These are phyloP conservation scores for Skeletonema tropicum DNA, from an alignment of 108 stramenopile genomes.

Conservation along the genomic window DNA sequence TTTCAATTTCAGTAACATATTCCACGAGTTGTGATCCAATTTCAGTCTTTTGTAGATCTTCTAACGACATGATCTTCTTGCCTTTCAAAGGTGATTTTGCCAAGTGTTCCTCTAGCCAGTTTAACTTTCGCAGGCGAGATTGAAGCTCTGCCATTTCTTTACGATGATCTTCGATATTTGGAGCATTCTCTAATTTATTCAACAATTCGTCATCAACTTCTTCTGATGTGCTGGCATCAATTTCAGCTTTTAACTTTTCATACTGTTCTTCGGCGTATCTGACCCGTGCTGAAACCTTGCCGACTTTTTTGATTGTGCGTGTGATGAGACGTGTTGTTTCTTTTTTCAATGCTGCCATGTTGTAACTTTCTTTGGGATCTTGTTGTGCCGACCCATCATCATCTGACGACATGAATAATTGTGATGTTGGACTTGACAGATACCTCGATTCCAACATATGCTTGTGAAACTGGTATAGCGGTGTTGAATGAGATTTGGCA, in stretches of 20 bases:
- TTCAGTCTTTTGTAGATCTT: conserved; percentile 34
- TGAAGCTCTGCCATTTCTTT: conserved; percentile 63
- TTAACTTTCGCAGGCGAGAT: conserved; percentile 57
- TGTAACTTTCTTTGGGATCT: conserved; percentile 23
- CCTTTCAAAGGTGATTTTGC: conserved; percentile 29
- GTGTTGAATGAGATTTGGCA: not conserved
- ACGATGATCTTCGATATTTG: conserved; percentile 64
- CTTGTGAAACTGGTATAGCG: not conserved
- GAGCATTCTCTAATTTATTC: conserved; percentile 72
- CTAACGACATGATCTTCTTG: conserved; percentile 25
- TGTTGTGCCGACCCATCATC: not conserved
- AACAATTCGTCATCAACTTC: conserved; percentile 49
- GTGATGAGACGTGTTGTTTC: conserved; percentile 65
- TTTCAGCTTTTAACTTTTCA: conserved; percentile 43
- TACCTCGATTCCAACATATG: not conserved
- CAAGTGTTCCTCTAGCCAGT: conserved; percentile 64
- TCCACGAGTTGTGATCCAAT: conserved; percentile 53
- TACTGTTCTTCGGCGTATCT: conserved; percentile 60
- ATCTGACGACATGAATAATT: conserved; percentile 28
- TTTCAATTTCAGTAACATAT: conserved; percentile 63
- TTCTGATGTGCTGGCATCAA: conserved; percentile 27
- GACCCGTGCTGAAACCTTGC: conserved; percentile 67
- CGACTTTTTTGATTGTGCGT: conserved; percentile 84
- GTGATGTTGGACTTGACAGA: conserved; percentile 3
- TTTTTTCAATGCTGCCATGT: conserved; percentile 69